A percentile compares a stretch with the other conserved stretches of the same genome.
These are phyloP conservation scores for Capillidium heterosporum DNA, from an alignment of 371 early-diverging fungal species.

Conservation along the genomic window DNA sequence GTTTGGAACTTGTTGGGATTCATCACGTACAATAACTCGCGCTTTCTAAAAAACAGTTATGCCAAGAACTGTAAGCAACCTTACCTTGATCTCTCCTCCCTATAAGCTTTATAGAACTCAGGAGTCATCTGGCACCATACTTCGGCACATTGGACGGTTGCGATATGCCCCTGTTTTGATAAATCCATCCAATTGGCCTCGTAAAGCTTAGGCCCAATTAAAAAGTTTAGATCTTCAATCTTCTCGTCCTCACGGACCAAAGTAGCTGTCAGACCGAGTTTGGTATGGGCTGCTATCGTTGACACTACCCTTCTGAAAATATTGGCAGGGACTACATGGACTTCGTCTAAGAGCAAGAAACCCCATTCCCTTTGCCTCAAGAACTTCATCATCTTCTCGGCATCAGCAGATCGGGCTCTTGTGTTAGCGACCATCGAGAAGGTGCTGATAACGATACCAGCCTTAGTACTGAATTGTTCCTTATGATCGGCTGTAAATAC, in stretches of 20 bases:
- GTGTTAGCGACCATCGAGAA: constrained; percentile 97
- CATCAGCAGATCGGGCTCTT: constrained; percentile 89
- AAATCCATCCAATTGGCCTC: constrained; percentile 99
- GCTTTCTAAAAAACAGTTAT: constrained; percentile 27
- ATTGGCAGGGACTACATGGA: constrained; percentile 99
- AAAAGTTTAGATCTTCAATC: constrained; percentile 96
- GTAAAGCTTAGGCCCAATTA: constrained; percentile 99
- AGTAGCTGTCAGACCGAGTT: constrained; percentile 98
- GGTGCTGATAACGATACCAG: constrained; percentile 94
- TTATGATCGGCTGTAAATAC: constrained; percentile 95
- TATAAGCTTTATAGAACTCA: constrained; percentile 94
- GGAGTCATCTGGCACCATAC: constrained; percentile 99
- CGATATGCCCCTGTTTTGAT: constrained; percentile 95
- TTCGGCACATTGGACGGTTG: constrained; percentile 97
- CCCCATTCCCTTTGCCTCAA: constrained; percentile 95
- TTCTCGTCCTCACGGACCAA: constrained; percentile 99
- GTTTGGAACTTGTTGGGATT: constrained; percentile 98
- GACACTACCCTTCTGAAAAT: constrained; percentile 97
- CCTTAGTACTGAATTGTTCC: constrained; percentile 71
- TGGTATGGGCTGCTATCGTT: constrained; percentile 90
- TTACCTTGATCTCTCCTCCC: constrained; percentile 32
- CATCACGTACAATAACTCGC: constrained; percentile 86
- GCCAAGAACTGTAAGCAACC: neutral
- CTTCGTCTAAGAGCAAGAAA: constrained; percentile 95
- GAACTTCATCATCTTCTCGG: constrained; percentile 95